Evolutionary conservation across 805 yeast genomes (phyloP).

Genomic region (Nakazawaea pomicola): DNA sequence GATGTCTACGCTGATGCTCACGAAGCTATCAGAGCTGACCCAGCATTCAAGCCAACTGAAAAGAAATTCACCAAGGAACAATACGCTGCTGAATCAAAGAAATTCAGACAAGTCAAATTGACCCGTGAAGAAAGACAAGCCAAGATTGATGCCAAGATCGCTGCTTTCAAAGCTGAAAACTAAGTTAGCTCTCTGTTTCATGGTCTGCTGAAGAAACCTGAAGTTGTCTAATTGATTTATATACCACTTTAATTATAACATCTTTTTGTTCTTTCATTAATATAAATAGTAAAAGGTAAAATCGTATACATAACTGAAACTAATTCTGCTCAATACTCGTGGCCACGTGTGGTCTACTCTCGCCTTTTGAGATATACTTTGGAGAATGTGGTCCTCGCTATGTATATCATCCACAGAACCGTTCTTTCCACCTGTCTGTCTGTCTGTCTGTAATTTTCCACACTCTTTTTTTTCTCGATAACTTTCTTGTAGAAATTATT

Average conservation of each 20-base stretch:
- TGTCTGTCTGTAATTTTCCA: background rate
- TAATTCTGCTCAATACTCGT: too few relatives aligned
- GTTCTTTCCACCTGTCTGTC: too few relatives aligned
- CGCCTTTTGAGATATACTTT: too few relatives aligned
- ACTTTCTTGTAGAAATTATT: background rate
- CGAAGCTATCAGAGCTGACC: slow-evolving; percentile 94
- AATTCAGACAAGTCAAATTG: slow-evolving; percentile 84
- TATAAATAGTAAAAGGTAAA: too few relatives aligned
- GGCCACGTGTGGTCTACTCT: too few relatives aligned
- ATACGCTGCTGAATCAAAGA: slow-evolving; percentile 95
- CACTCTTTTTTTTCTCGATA: background rate
- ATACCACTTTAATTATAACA: too few relatives aligned
- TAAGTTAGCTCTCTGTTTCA: slow-evolving; percentile 17
- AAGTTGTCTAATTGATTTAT: too few relatives aligned
- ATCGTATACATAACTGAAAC: too few relatives aligned
- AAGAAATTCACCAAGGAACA: slow-evolving; percentile 95
- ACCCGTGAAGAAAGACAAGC: slow-evolving; percentile 89
- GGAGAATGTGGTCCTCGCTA: too few relatives aligned
- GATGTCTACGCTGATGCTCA: slow-evolving; percentile 94
- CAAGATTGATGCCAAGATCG: slow-evolving; percentile 88
- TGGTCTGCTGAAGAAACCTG: background rate
- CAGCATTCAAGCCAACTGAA: slow-evolving; percentile 82
- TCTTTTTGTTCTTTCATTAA: too few relatives aligned
- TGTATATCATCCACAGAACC: too few relatives aligned
- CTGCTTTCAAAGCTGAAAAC: slow-evolving; percentile 68